Base-by-base conservation (phyloP, 148 eudicot genomes). In the Beta vulgaris region DNA sequence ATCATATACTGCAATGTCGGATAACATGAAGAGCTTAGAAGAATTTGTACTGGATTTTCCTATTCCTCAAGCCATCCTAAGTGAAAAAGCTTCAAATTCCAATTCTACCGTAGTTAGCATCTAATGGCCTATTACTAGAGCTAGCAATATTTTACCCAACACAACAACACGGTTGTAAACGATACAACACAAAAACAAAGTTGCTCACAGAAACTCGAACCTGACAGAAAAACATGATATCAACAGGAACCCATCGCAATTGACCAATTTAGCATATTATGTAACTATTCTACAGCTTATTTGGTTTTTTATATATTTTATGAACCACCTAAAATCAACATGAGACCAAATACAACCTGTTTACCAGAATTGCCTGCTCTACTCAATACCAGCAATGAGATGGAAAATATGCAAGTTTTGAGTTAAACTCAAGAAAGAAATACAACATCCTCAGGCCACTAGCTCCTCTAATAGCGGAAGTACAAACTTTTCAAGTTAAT, bases 21-120 rank as follows among this genome's bases (percentile, higher is more conserved):
- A 21, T 61, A 44, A 62, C 49, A 43, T 49, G 2, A 2, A 21
- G 6, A 36, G 19, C 21, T 29, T 31, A 60, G 21, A 73, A 28
- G 31, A 37, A 60, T 40, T 23, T 26, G 46, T 73, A 44, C 69
- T 35, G 21, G 31, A 43, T n/a, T 37, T 28, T 51, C 32, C 31
- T 18, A 61, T 21, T 29, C 39, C 44, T 44, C 37, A 44, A 2
- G 8, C 19, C 7, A 7, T 19, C 16, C 18, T 12, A 43, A 60
- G 68, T 10, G 93, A 93, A 81, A 93, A 91, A 53, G 91, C 88
- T 73, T 77, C 76, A 93, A 84, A 87, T 67, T 37, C 76, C 68
- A 70, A 72, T 55, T 71, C 70, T 61, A 76, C 70, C 61, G 16
- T 16, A 63, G 75, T 80, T 71, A 76, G 82, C 69, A 68, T 59